Conservation (phyloP, 1,284 basidiomycete species). For the Microbotryum lychnidis-dioicae region DNA sequence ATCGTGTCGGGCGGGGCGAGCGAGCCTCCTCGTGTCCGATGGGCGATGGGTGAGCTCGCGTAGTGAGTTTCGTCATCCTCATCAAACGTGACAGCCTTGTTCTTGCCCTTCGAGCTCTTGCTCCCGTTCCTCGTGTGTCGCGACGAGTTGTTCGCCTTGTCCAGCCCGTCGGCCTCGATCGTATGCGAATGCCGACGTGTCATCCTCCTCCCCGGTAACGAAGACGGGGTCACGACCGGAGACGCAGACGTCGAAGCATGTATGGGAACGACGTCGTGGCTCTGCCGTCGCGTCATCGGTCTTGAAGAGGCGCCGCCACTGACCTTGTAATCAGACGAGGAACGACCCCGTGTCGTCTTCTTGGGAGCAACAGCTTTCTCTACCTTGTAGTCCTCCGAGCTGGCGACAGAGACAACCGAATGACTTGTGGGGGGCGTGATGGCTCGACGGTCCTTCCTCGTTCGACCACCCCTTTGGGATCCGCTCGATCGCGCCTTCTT, state of each 20-base stretch:
- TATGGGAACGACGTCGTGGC: not conserved
- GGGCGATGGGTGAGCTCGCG: conserved; percentile 18
- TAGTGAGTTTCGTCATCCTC: not conserved
- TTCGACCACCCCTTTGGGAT: conserved; percentile 2
- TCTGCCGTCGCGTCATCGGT: not conserved
- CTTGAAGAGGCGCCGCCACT: no score
- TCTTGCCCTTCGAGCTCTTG: not conserved
- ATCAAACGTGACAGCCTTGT: conserved; percentile 5
- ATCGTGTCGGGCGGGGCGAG: not conserved
- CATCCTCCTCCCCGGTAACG: not conserved
- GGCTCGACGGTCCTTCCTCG: not conserved
- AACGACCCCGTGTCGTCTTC: no score
- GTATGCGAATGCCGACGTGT: conserved; percentile 2
- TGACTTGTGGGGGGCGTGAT: not conserved
- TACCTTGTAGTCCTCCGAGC: no score
- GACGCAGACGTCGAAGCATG: not conserved
- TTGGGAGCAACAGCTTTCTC: no score
- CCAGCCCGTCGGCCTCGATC: not conserved
- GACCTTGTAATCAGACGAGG: no score
- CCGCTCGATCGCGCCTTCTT: not conserved
- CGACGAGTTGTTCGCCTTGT: not conserved
- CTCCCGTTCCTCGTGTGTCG: not conserved
- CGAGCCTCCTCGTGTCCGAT: conserved; percentile 15
- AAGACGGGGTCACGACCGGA: not conserved
- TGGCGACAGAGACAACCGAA: not conserved